Evolutionary conservation across 352 stramenopile species (phyloP), one percentile per base, ranked within the genome.

Genomic region (Pythium aphanidermatum): DNA sequence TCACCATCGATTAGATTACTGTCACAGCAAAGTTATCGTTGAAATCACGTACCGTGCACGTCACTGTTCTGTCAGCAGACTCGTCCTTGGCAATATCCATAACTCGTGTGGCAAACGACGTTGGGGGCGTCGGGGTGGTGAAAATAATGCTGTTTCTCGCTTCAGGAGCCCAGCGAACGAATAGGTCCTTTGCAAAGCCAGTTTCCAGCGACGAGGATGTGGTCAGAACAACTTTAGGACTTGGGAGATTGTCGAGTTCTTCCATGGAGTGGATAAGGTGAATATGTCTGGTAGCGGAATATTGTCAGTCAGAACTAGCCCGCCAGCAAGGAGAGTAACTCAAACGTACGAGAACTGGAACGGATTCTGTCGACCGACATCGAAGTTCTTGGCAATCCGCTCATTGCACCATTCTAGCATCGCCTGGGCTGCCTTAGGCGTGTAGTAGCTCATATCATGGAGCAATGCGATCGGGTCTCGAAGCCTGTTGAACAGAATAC

Each of bases 351-450:
- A 86, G 47, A 95, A 95, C 51, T 95, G 77, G 56, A 95, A 95
- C 14, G 83, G 83, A 29, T 95, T 95, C 55, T 92, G 81, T 1
- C 82, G 70, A 27, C 79, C 79, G 31, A 92, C 81, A 39, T 95
- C 83, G 35, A 95, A 95, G 54, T 93, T 92, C 54, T 93, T 95
- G 26, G 83, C 76, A 29, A 95, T 95, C 12, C 80, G 78, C 28
- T 95, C 83, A 44, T 91, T 93, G 42, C 83, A 95, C 83, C 83
- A 95, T 57, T 95, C 83, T 10, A 95, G 65, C 83, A 95, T 95
- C 20, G 83, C 83, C 39, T 95, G 79, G 0, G 83, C 83, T 11
- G 83, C 81, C 51, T 95, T 92, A 0, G 81, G 81, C 2, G 81
- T 92, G 58, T 92, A 93, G 47, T 91, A 95, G 29, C 79, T 92